Base-by-base conservation (phyloP, 176 grass and related monocot species). In the Carex parvula region DNA sequence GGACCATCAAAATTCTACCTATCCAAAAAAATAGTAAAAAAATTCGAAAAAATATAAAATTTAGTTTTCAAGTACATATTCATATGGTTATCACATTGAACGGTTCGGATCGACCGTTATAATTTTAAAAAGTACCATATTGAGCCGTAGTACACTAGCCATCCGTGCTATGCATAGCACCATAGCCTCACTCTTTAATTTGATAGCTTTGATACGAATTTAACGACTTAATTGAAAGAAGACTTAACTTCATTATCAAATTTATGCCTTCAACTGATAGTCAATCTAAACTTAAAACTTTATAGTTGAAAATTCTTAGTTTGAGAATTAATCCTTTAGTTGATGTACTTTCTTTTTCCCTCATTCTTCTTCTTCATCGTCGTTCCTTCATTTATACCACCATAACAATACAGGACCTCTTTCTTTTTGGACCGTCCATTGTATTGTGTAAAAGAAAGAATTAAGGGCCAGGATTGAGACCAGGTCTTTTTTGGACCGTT, bases 391-490 rank as follows among this genome's bases (percentile, higher is more conserved):
- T 66, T 66, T 66, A 41, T 41, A 6, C 39, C 39, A 41, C 4
- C 3, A 41, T 41, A 41, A 44, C 42, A 44, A 44, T 44, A 8
- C 42, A 44, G 1, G 42, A 44, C 42, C 42, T 7, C 42, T 44
- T 44, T 44, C 42, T 44, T 44, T 44, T 44, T 69, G 16, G 15
- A 69, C 37, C 10, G 18, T 69, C 65, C 33, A 39, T 39, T n/a
- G 65, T 18, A 16, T 3, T 18, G 37, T 5, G 37, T 5, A 39
- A 0, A 39, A 18, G 16, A 69, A 69, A 6, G 15, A 39, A 37
- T 35, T 69, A 69, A 69, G 33, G 65, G 65, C 32, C 32, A 69
- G 65, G 65, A 69, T 69, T 69, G 65, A 69, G 65, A 35, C 32
- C 6, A 13, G 18, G 4, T 1, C 65, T 18, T 35, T 69, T 69